phyloP scores from a whole-genome alignment of 2,329 filamentous ascomycete genomes.

The Sarocladiaceae sp. region DNA sequence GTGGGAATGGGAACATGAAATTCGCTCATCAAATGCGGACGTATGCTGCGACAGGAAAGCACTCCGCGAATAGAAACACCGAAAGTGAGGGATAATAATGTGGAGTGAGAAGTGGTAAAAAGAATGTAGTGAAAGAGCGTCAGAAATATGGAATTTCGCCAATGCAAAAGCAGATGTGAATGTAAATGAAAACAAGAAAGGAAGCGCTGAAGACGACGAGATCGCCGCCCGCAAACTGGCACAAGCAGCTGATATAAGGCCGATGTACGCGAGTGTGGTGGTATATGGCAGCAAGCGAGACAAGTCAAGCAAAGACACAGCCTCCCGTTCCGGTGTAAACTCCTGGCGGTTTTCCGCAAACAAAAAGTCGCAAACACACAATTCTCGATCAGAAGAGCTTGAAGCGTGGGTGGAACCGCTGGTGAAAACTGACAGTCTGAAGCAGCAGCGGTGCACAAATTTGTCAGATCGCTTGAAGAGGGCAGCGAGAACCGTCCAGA shows the following conservation, averaged over 20 bases:
- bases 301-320: constrained; percentile 14
- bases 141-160: background rate
- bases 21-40: constrained; percentile 9
- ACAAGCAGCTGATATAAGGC: constrained; percentile 11
- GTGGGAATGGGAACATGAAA: background rate
- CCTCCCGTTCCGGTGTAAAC: constrained; percentile 20
- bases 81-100: background rate
- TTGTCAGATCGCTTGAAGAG: constrained; percentile 3
- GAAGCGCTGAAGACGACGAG: background rate
- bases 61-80: constrained; percentile 3
- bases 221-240: constrained; percentile 10
- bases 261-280: background rate
- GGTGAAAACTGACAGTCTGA: background rate
- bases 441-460: background rate
- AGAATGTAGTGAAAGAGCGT: background rate
- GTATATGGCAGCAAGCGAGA: constrained; percentile 17
- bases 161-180: background rate
- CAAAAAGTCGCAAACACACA: background rate
- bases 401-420: background rate
- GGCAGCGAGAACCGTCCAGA: background rate
- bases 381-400: background rate
- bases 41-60: background rate
- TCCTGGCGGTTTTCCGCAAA: constrained; percentile 21
- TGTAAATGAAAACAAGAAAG: background rate
- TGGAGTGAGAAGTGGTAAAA: background rate